Evolutionary conservation across 345 rosid species (phyloP), one percentile per base, ranked within the genome.

Genomic region (Erysimum cheiranthoides): DNA sequence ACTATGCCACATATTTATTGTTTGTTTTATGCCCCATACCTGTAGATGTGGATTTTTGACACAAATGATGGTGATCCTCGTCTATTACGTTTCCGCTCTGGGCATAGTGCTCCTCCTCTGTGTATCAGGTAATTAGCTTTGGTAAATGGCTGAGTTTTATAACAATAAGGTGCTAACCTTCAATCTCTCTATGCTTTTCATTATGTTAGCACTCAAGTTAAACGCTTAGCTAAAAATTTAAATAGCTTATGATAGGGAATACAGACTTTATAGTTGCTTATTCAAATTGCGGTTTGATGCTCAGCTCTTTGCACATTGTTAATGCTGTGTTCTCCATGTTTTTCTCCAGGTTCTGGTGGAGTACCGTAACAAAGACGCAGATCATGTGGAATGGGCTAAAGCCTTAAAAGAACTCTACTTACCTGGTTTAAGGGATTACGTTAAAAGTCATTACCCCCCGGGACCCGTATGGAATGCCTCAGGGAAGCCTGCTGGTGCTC

Each of bases 371-470:
- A 88, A 88, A 81, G 96, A 91, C 56, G 86, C 93, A 13, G 77
- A 87, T 84, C 99, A 96, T 85, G 90, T 88, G 25, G 97, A 93
- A 67, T 96, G 99, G 99, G 97, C 98, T 68, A 93, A 88, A 82
- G 94, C 96, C 53, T n/a, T 93, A 77, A 93, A 93, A 86, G 98
- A 96, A 73, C 88, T 96, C 10, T 96, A 92, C 79, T 70, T 96
- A 67, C 93, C 94, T 42, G 98, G 98, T 76, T 82, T 96, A 80
- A 87, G 90, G 79, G 94, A 88, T 56, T 96, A 88, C 83, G 97
- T 96, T 25, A 96, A 96, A 85, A 83, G 82, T 76, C 84, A 87
- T 74, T 88, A 88, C 70, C 89, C 99, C 70, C 77, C 93, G 79
- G 99, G 99, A 56, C 99, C 98, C 46, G 90, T 88, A 16, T 96